Conservation (phyloP, 805 yeast genomes). For the Lipomyces yamadae region DNA sequence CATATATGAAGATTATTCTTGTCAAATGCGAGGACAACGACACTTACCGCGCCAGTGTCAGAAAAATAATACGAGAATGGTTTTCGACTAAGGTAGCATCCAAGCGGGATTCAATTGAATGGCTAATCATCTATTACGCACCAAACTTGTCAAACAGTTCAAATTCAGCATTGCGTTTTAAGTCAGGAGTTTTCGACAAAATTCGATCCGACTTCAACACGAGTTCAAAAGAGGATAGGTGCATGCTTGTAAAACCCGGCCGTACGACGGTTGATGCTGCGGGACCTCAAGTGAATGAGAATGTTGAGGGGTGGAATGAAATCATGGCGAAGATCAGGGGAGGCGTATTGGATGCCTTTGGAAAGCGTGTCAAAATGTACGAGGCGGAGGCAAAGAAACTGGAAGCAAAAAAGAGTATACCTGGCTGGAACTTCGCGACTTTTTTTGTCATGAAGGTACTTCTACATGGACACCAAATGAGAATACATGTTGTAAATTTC, state of each 20-base stretch:
- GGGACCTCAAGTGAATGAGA: constrained; percentile 44
- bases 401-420: constrained; percentile 44
- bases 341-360: constrained; percentile 60
- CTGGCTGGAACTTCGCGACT: constrained; percentile 55
- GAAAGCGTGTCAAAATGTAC: constrained; percentile 52
- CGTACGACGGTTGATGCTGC: constrained; percentile 14
- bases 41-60: constrained; percentile 72
- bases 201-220: constrained; percentile 57
- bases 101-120: constrained; percentile 56
- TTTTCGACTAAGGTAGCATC: constrained; percentile 51
- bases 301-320: constrained; percentile 57
- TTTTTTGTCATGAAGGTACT: constrained; percentile 49
- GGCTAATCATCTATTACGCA: constrained; percentile 63
- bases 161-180: constrained; percentile 48
- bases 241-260: constrained; percentile 42
- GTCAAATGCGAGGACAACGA: constrained; percentile 71
- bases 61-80: constrained; percentile 88
- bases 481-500: not conserved
- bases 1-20: constrained; percentile 71
- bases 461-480: not conserved
- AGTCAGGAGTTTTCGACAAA: constrained; percentile 59
- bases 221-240: constrained; percentile 46
- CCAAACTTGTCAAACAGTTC: constrained; percentile 45
- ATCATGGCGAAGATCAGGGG: constrained; percentile 54
- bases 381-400: constrained; percentile 50